Evolutionary conservation across 371 early-diverging fungal species (phyloP).

Genomic region (Massospora cicadina): DNA sequence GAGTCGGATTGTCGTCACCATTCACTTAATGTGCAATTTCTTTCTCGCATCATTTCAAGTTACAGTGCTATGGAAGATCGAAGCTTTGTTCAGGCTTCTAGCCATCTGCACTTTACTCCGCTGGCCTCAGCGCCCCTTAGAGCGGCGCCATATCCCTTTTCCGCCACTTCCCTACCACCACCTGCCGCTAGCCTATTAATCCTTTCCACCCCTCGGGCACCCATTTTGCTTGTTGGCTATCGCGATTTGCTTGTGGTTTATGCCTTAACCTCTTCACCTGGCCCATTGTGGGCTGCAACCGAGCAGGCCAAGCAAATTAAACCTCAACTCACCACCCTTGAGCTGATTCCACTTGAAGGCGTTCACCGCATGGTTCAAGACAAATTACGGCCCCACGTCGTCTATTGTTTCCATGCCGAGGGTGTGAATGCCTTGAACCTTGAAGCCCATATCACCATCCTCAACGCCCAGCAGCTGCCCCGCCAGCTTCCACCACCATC

Average conservation of each 20-base stretch:
- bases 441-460: background rate
- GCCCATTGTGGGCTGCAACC: background rate
- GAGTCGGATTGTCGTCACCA: background rate
- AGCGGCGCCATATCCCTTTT: background rate
- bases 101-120: background rate
- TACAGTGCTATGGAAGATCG: background rate
- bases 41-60: background rate
- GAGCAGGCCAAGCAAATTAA: background rate
- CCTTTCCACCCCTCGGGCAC: background rate
- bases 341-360: background rate
- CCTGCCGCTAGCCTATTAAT: background rate
- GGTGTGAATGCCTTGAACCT: background rate
- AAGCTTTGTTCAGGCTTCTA: background rate
- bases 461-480: background rate
- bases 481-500: background rate
- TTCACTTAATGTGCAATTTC: background rate
- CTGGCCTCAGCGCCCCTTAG: background rate
- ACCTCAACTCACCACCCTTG: background rate
- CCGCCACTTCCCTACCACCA: background rate
- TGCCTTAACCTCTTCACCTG: background rate
- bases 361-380: background rate
- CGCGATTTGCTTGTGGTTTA: background rate
- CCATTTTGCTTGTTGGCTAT: background rate
- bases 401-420: background rate
- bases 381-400: background rate